Evolutionary conservation across 2,329 filamentous ascomycete genomes (phyloP).

Genomic region (Alternaria infectoria): DNA sequence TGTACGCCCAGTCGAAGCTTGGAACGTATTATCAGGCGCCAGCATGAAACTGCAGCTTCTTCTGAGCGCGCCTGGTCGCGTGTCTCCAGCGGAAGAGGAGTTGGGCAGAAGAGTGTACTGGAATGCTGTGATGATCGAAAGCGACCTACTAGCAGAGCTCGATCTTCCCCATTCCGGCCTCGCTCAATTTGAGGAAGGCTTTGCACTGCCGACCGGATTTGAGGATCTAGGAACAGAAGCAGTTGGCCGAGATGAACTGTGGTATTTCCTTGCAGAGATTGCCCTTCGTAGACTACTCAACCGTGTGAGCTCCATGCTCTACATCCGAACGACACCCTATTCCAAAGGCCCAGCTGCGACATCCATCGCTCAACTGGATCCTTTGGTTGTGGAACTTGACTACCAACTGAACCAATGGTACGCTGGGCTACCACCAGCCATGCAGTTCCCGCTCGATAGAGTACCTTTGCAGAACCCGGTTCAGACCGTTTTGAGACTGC

Average conservation of each 20-base stretch:
- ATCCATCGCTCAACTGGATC: slow-evolving; percentile 75
- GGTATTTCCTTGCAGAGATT: slow-evolving; percentile 87
- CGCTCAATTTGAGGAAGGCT: slow-evolving; percentile 80
- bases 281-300: slow-evolving; percentile 78
- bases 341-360: slow-evolving; percentile 56
- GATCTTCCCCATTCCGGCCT: slow-evolving; percentile 84
- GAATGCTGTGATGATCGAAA: slow-evolving; percentile 83
- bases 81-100: slow-evolving; percentile 74
- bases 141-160: slow-evolving; percentile 76
- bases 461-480: slow-evolving; percentile 73
- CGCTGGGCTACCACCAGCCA: slow-evolving; percentile 73
- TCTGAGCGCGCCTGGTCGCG: slow-evolving; percentile 73
- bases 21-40: slow-evolving; percentile 79
- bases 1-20: slow-evolving; percentile 81
- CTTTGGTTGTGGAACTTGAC: slow-evolving; percentile 79
- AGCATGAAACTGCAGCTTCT: slow-evolving; percentile 83
- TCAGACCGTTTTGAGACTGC: slow-evolving; percentile 77
- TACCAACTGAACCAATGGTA: slow-evolving; percentile 87
- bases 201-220: slow-evolving; percentile 79
- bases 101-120: slow-evolving; percentile 81
- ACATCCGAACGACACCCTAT: slow-evolving; percentile 66
- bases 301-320: slow-evolving; percentile 79
- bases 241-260: slow-evolving; percentile 76
- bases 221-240: slow-evolving; percentile 70
- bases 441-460: slow-evolving; percentile 78